Evolutionary conservation across 2,329 filamentous ascomycete species (phyloP), one percentile per base, ranked within the genome.

Genomic region (Incumbomyces lentus): DNA sequence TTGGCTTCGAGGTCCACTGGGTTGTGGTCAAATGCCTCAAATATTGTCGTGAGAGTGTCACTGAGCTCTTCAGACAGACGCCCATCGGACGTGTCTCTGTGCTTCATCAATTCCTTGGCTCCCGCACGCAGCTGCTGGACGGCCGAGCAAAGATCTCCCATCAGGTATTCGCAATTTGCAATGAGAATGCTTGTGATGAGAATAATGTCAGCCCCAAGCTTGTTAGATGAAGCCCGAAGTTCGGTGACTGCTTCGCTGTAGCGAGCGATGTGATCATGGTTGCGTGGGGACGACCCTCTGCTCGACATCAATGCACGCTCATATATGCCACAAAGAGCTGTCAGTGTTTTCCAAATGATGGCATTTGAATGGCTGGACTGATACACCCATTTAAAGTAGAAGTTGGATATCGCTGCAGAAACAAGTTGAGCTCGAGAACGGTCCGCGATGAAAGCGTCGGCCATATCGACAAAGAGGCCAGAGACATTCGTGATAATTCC

Each of bases 221-320:
- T 30, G 31, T 30, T 17, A 10, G 40, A 42, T 19, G 30, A 31
- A 16, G n/a, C 12, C 17, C 40, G 31, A 11, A 42, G 26, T 14
- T 42, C 40, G 14, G 40, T 42, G 13, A 42, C 40, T 17, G 40
- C 40, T 42, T 42, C 40, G 14, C 40, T 33, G 40, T 42, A 42
- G 12, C 29, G 30, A 13, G 40, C 14, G 14, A 42, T 33, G 29
- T 13, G 19, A 12, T 42, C 40, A 11, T n/a, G 40, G 30, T 32
- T 42, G 11, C 29, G 13, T 8, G 22, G 40, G 10, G 40, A 33
- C 3, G 40, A 42, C 5, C 26, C 18, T 12, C 14, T 14, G 29
- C 40, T 42, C 16, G 40, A n/a, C 14, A 30, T 17, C 14, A 18
- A 33, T 12, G 40, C 30, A 14, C 40, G 40, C 17, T 32, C 40